phyloP scores from a whole-genome alignment of 805 yeast genomes.

The Kodamaea neixiangensis region DNA sequence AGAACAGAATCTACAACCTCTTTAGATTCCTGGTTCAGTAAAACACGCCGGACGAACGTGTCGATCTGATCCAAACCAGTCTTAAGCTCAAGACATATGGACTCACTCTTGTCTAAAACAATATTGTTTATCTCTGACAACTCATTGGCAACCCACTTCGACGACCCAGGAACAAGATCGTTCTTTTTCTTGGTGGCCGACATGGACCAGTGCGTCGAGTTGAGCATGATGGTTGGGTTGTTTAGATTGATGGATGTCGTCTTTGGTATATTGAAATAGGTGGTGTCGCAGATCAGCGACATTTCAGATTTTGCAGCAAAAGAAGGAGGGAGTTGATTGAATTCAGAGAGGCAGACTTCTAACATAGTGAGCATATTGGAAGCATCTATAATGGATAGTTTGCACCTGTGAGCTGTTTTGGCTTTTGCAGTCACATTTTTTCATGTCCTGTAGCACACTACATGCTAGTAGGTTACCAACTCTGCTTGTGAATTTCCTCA shows the following conservation, averaged over 20 bases:
- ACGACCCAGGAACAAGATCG: conserved; percentile 50
- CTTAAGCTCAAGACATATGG: conserved; percentile 39
- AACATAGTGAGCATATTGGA: no score
- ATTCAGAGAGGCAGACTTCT: not conserved
- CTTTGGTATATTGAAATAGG: not conserved
- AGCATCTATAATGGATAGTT: no score
- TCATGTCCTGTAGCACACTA: no score
- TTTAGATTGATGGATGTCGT: not conserved
- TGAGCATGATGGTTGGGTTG: conserved; percentile 6
- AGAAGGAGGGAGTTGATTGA: not conserved
- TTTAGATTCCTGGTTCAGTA: conserved; percentile 17
- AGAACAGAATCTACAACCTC: not conserved
- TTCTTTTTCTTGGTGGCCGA: conserved; percentile 13
- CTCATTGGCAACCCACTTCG: conserved; percentile 52
- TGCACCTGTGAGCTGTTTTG: no score
- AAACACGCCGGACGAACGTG: conserved; percentile 40
- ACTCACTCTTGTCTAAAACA: conserved; percentile 39
- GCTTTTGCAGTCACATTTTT: no score
- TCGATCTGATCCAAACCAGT: conserved; percentile 43
- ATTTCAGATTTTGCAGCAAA: not conserved
- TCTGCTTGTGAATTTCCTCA: no score
- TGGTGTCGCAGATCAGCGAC: not conserved
- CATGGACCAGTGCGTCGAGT: conserved; percentile 10
- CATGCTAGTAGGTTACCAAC: no score
- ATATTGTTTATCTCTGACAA: conserved; percentile 39